Percentiles rank a stretch among this genome's conserved stretches.
These are phyloP conservation scores for Alternaria tenuissima DNA, from an alignment of 2,329 filamentous ascomycete species.

Conservation along the genomic window DNA sequence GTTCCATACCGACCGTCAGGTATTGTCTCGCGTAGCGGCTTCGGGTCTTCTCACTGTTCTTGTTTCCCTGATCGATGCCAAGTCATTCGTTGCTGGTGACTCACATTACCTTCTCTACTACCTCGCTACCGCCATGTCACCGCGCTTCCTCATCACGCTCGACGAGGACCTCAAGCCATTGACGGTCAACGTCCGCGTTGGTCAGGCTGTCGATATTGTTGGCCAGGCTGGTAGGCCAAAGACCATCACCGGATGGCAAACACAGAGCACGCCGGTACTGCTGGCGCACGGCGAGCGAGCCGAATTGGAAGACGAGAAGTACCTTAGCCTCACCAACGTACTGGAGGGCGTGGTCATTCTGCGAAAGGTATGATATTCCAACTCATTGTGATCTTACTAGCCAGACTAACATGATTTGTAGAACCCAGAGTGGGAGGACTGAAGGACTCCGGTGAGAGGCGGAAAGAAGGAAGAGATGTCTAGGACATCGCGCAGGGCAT, in stretches of 20 bases:
- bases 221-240: slow-evolving; percentile 96
- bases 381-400: not conserved
- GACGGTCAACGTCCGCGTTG: slow-evolving; percentile 94
- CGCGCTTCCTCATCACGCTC: slow-evolving; percentile 93
- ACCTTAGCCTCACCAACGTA: slow-evolving; percentile 88
- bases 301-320: slow-evolving; percentile 97
- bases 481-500: not conserved
- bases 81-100: slow-evolving; percentile 77
- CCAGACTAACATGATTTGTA: slow-evolving; percentile 30
- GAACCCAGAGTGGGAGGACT: slow-evolving; percentile 59
- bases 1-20: slow-evolving; percentile 98
- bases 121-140: slow-evolving; percentile 95
- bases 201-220: slow-evolving; percentile 97
- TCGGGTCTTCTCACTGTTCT: slow-evolving; percentile 89
- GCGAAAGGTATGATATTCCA: slow-evolving; percentile 76
- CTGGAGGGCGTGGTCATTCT: slow-evolving; percentile 95
- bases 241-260: slow-evolving; percentile 99
- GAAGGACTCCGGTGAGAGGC: slow-evolving; percentile 17
- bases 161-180: slow-evolving; percentile 94
- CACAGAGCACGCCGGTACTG: slow-evolving; percentile 97
- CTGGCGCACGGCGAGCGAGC: slow-evolving; percentile 94
- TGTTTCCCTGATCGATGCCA: slow-evolving; percentile 93
- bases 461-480: slow-evolving; percentile 7
- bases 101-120: slow-evolving; percentile 97
- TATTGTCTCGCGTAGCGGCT: slow-evolving; percentile 89